These are phyloP conservation scores for Fusarium pseudograminearum DNA, from an alignment of 2,329 filamentous ascomycete genomes.

Conservation along the genomic window DNA sequence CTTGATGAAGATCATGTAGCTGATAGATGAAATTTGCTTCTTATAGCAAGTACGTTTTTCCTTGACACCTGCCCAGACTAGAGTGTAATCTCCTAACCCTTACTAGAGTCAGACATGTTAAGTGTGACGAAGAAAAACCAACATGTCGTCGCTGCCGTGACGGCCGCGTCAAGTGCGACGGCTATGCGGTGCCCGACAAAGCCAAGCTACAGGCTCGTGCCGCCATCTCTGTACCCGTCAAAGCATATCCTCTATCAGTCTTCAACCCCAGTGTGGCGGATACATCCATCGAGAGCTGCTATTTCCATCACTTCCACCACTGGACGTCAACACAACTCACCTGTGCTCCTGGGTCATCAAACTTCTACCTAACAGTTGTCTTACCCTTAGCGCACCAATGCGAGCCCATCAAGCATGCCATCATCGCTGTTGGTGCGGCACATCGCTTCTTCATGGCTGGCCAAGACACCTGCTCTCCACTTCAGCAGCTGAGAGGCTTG, in stretches of 20 bases:
- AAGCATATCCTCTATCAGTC: conserved; percentile 3
- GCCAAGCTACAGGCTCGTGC: conserved; percentile 4
- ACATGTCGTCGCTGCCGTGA: conserved; percentile 37
- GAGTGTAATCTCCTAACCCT: neutral
- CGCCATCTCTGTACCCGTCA: neutral
- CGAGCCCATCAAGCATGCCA: conserved; percentile 27
- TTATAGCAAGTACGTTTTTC: conserved; percentile 6
- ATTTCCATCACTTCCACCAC: conserved; percentile 39
- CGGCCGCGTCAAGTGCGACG: conserved; percentile 38
- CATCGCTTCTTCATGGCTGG: conserved; percentile 36
- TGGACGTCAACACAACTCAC: conserved; percentile 38
- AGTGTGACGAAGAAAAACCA: conserved; percentile 48
- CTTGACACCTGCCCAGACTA: neutral
- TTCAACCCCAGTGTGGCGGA: conserved; percentile 15
- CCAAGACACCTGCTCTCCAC: conserved; percentile 25
- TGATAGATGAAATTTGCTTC: neutral
- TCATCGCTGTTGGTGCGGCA: conserved; percentile 35
- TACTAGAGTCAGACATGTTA: conserved; percentile 39
- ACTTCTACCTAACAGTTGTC: conserved; percentile 30
- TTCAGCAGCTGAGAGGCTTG: conserved; percentile 33
- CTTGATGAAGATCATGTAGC: neutral
- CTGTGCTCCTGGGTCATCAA: conserved; percentile 18
- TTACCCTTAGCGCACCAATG: conserved; percentile 30
- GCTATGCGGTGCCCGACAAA: conserved; percentile 29
- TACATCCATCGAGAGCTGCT: conserved; percentile 25